A percentile compares a stretch with the other conserved stretches of the same genome.
phyloP scores from a whole-genome alignment of 805 yeast species.

The Tetrapisispora namnaoensis region DNA sequence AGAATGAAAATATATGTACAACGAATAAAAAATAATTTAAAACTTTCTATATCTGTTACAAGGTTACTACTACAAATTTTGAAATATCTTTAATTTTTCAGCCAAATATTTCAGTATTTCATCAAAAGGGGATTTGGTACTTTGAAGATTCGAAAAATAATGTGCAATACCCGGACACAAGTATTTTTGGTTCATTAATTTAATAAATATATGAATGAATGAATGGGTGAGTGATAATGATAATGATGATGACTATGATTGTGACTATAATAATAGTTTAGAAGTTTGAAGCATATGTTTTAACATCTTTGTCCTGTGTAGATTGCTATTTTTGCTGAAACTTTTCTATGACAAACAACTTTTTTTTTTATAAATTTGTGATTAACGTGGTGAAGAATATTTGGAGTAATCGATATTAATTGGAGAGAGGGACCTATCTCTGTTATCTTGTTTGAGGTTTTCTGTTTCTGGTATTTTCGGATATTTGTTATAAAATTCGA shows the following conservation, averaged over 20 bases:
- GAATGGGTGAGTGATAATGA: too few relatives aligned
- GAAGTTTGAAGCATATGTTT: too few relatives aligned
- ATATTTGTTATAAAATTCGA: constrained; percentile 21
- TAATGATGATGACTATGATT: too few relatives aligned
- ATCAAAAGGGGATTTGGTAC: neutral
- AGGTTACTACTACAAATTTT: neutral
- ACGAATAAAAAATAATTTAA: neutral
- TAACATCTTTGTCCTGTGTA: too few relatives aligned
- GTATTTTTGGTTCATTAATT: too few relatives aligned
- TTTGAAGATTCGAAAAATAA: neutral
- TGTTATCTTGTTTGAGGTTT: constrained; percentile 12
- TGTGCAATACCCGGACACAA: too few relatives aligned
- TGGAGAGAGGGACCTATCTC: constrained; percentile 18
- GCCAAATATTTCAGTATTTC: neutral
- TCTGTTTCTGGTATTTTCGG: constrained; percentile 28
- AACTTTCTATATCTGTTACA: neutral
- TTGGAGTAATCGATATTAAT: constrained; percentile 21
- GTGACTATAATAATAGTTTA: too few relatives aligned
- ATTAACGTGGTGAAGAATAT: constrained; percentile 11
- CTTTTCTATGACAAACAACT: too few relatives aligned
- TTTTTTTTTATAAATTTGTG: neutral
- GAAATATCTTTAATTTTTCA: neutral
- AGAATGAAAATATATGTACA: too few relatives aligned
- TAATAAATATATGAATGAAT: too few relatives aligned
- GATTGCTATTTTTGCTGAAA: too few relatives aligned